Evolutionary conservation across 176 grass and related monocot species (phyloP).

Genomic region (Eleusine indica): DNA sequence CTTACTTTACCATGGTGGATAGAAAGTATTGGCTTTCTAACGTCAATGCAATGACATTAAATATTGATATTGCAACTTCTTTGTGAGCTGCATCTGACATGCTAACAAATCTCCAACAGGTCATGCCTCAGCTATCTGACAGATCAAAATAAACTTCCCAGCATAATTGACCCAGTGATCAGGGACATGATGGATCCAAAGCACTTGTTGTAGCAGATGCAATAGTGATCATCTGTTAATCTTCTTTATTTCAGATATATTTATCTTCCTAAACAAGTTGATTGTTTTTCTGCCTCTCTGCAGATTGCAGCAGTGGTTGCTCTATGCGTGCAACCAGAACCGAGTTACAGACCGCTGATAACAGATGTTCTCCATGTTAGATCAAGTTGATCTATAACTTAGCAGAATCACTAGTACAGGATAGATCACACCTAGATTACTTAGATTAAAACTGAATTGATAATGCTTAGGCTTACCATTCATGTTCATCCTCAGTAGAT

Average conservation of each 20-base stretch:
- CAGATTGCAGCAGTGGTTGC: conserved; percentile 94
- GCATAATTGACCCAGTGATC: conserved; percentile 92
- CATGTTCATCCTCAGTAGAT: too few species aligned
- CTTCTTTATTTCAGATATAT: conserved; percentile 4
- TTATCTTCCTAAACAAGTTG: background rate
- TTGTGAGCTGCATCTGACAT: conserved; percentile 24
- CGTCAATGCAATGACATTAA: background rate
- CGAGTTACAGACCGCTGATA: conserved; percentile 95
- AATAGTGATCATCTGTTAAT: conserved; percentile 19
- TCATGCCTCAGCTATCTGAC: conserved; percentile 94
- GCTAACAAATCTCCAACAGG: conserved; percentile 50
- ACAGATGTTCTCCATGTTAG: conserved; percentile 78
- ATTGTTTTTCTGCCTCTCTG: conserved; percentile 3
- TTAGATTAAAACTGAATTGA: too few species aligned
- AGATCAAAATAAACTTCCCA: conserved; percentile 79
- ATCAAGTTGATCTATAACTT: too few species aligned
- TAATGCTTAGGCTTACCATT: too few species aligned
- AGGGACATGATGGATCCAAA: conserved; percentile 90
- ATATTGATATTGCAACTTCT: background rate
- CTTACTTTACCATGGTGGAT: background rate
- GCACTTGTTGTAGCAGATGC: conserved; percentile 85
- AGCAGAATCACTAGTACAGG: too few species aligned
- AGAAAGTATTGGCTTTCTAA: background rate
- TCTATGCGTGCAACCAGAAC: conserved; percentile 90
- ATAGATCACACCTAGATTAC: too few species aligned